These are phyloP conservation scores for Fusarium guadeloupense DNA, from an alignment of 2,329 filamentous ascomycete genomes.

Conservation along the genomic window DNA sequence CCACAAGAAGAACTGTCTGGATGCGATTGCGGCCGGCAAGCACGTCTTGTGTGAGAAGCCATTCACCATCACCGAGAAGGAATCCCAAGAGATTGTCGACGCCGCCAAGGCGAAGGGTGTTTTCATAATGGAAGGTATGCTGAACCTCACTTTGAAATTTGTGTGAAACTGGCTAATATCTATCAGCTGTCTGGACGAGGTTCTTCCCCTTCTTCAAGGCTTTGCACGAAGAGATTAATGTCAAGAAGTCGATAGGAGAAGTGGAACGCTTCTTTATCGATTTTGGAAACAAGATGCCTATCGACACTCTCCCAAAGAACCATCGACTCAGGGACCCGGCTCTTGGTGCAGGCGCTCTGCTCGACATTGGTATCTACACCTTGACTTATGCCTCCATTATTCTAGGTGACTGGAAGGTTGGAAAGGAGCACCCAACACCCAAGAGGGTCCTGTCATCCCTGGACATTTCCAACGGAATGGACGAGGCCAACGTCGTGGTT, in stretches of 20 bases:
- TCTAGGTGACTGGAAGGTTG: slow-evolving; percentile 16
- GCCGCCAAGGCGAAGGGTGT: slow-evolving; percentile 10
- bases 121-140: slow-evolving; percentile 22
- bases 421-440: slow-evolving; percentile 11
- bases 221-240: slow-evolving; percentile 8
- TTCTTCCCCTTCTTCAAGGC: slow-evolving; percentile 20
- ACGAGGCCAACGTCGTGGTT: slow-evolving; percentile 2
- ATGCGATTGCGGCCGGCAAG: slow-evolving; percentile 55
- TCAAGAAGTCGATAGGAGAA: slow-evolving; percentile 23
- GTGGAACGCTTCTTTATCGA: slow-evolving; percentile 11
- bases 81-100: slow-evolving; percentile 7
- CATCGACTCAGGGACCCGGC: slow-evolving; percentile 21
- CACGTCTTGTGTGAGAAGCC: slow-evolving; percentile 58
- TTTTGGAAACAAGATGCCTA: slow-evolving; percentile 20
- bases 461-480: slow-evolving; percentile 14
- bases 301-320: neutral
- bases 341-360: slow-evolving; percentile 15
- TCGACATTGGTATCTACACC: slow-evolving; percentile 16
- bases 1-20: slow-evolving; percentile 54
- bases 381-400: slow-evolving; percentile 18
- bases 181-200: slow-evolving; percentile 17
- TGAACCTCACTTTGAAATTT: neutral
- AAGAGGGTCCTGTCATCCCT: slow-evolving; percentile 7
- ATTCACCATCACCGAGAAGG: slow-evolving; percentile 44
- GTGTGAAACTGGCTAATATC: neutral